Percentiles rank a stretch among this genome's conserved stretches.
Conservation (phyloP, 768 basidiomycete species). For the Rossbeevera mucosa region DNA sequence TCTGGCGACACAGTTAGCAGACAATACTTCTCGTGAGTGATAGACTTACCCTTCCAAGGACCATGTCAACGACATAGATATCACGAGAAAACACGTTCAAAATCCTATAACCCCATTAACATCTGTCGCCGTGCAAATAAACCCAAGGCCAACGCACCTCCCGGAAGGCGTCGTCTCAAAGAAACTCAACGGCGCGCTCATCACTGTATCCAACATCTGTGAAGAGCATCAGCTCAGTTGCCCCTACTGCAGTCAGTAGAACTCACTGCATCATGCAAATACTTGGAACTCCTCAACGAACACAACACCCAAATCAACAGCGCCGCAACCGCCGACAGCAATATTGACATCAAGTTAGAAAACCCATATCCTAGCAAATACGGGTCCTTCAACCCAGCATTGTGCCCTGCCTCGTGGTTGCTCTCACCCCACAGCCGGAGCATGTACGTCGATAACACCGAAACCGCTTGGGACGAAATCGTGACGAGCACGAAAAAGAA, state of each 20-base stretch:
- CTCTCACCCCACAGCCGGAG: conserved; percentile 82
- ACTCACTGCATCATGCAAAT: conserved; percentile 72
- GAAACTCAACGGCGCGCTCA: conserved; percentile 81
- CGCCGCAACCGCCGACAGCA: conserved; percentile 51
- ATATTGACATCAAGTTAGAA: conserved; percentile 54
- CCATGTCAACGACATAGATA: conserved; percentile 79
- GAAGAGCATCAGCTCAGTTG: neutral
- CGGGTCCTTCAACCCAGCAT: conserved; percentile 48
- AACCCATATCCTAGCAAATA: conserved; percentile 65
- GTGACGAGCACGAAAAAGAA: conserved; percentile 56
- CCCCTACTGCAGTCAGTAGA: neutral
- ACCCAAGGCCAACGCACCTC: conserved; percentile 40
- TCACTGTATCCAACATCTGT: conserved; percentile 75
- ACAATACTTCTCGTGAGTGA: rapidly evolving
- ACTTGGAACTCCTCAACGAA: conserved; percentile 65
- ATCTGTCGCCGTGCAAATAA: neutral
- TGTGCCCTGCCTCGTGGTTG: conserved; percentile 57
- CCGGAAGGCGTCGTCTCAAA: conserved; percentile 89
- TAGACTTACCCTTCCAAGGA: conserved; percentile 56
- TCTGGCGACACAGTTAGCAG: conserved; percentile 19
- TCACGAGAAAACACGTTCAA: conserved; percentile 91
- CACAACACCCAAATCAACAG: conserved; percentile 76
- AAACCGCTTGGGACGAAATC: conserved; percentile 51
- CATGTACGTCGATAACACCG: conserved; percentile 58
- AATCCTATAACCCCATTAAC: conserved; percentile 43